Evolutionary conservation across 1,284 basidiomycete species (phyloP).

Genomic region (Leccinum brunneo-olivaceum): DNA sequence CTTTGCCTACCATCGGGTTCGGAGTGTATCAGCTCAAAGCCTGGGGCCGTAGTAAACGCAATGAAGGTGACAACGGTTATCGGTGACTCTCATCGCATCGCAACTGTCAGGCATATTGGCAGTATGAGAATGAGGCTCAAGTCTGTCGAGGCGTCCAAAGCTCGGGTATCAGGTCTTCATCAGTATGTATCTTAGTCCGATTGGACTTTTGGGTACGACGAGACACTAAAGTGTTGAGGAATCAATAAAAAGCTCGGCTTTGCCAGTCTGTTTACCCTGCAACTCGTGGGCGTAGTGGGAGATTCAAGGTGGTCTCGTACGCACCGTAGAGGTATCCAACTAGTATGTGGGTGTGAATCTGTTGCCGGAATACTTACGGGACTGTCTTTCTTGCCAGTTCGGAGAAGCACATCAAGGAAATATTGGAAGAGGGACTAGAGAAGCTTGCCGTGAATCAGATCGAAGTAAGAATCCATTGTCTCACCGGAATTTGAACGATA

Average conservation of each 20-base stretch:
- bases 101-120: slow-evolving; percentile 23
- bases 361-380: not conserved
- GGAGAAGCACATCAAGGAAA: slow-evolving; percentile 39
- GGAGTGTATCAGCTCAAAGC: slow-evolving; percentile 19
- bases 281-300: too few species aligned
- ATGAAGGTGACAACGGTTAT: slow-evolving; percentile 5
- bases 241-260: slow-evolving; percentile 34
- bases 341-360: slow-evolving; percentile 27
- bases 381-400: slow-evolving; percentile 15
- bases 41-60: slow-evolving; percentile 17
- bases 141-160: slow-evolving; percentile 23
- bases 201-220: slow-evolving; percentile 35
- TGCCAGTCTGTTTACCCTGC: too few species aligned
- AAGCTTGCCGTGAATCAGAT: slow-evolving; percentile 51
- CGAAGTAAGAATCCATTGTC: slow-evolving; percentile 27
- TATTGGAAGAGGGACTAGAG: slow-evolving; percentile 34
- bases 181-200: slow-evolving; percentile 20
- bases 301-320: slow-evolving; percentile 48
- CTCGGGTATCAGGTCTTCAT: slow-evolving; percentile 24
- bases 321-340: slow-evolving; percentile 58
- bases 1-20: slow-evolving; percentile 25
- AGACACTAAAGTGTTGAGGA: slow-evolving; percentile 32
- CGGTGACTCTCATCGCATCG: not conserved
- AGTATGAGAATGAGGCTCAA: slow-evolving; percentile 22
- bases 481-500: not conserved